Percentiles rank a stretch among this genome's conserved stretches.
phyloP scores from a whole-genome alignment of 352 stramenopile species.

The Phytopythium oedochilum region DNA sequence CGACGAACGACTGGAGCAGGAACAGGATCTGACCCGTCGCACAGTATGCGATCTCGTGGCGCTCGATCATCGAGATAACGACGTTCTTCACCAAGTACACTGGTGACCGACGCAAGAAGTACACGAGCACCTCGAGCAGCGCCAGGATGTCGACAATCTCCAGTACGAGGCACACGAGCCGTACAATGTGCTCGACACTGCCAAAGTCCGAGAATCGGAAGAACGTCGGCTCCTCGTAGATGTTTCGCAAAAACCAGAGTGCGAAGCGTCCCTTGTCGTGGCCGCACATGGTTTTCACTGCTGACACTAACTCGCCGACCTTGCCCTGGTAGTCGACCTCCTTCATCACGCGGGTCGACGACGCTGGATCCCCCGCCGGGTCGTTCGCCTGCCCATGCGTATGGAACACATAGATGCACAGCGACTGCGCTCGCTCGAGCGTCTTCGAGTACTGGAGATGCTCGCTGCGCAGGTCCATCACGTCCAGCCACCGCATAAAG shows the following conservation, averaged over 20 bases:
- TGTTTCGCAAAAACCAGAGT: constrained; percentile 75
- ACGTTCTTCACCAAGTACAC: constrained; percentile 82
- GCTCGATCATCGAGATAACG: constrained; percentile 75
- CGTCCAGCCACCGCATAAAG: constrained; percentile 75
- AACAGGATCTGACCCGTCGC: constrained; percentile 78
- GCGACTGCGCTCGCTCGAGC: constrained; percentile 72
- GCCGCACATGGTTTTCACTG: constrained; percentile 84
- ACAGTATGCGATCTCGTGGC: constrained; percentile 80
- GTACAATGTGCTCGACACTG: constrained; percentile 79
- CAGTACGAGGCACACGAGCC: constrained; percentile 71
- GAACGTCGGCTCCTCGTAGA: constrained; percentile 78
- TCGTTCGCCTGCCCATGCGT: constrained; percentile 72
- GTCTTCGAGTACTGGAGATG: constrained; percentile 73
- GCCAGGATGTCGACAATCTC: constrained; percentile 81
- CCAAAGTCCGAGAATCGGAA: constrained; percentile 82
- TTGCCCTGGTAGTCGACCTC: constrained; percentile 84
- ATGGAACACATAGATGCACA: constrained; percentile 84
- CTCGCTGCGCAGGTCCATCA: constrained; percentile 75
- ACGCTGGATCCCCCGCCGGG: constrained; percentile 23
- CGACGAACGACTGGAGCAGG: constrained; percentile 77
- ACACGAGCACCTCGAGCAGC: constrained; percentile 80
- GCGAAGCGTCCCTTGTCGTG: constrained; percentile 85
- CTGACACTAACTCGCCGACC: constrained; percentile 75
- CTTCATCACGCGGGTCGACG: constrained; percentile 42
- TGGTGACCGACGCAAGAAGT: constrained; percentile 67